These are phyloP conservation scores for Endocarpon pusillum DNA, from an alignment of 495 filamentous ascomycete species.

Conservation along the genomic window DNA sequence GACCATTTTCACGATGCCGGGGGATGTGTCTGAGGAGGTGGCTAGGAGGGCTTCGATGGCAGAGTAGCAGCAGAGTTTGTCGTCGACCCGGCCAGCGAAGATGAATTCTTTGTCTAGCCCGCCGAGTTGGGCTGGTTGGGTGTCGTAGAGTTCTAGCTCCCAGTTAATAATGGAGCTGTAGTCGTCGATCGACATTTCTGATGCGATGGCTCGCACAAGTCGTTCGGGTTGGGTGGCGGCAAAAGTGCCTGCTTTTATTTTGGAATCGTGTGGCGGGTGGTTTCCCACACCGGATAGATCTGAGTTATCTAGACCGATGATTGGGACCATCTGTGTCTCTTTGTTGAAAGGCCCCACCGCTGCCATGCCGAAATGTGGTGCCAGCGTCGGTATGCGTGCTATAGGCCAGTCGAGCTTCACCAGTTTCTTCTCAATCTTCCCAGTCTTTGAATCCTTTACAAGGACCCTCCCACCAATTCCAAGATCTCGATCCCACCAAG, in stretches of 20 bases:
- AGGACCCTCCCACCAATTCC: constrained; percentile 78
- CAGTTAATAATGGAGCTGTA: constrained; percentile 67
- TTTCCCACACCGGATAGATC: constrained; percentile 24
- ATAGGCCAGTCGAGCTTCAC: constrained; percentile 90
- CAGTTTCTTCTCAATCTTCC: constrained; percentile 67
- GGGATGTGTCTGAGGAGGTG: constrained; percentile 33
- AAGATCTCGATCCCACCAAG: constrained; percentile 93
- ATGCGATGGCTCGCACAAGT: constrained; percentile 67
- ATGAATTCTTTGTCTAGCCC: constrained; percentile 89
- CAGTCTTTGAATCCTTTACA: constrained; percentile 49
- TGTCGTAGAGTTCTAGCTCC: constrained; percentile 95
- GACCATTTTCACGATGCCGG: constrained; percentile 60
- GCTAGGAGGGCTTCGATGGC: constrained; percentile 74
- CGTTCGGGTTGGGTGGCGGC: constrained; percentile 63
- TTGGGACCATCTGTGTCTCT: constrained; percentile 89
- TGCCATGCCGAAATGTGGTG: constrained; percentile 78
- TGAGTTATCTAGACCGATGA: constrained; percentile 74
- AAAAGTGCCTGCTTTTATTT: constrained; percentile 41
- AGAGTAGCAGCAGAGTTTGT: constrained; percentile 89
- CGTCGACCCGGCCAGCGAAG: constrained; percentile 87
- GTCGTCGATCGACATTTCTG: constrained; percentile 52
- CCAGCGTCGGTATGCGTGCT: constrained; percentile 80
- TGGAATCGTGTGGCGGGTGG: too few species aligned
- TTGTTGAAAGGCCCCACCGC: constrained; percentile 64
- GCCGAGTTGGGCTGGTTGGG: constrained; percentile 66